These are phyloP conservation scores for Xylaria telfairii DNA, from an alignment of 495 filamentous ascomycete genomes.

Conservation along the genomic window DNA sequence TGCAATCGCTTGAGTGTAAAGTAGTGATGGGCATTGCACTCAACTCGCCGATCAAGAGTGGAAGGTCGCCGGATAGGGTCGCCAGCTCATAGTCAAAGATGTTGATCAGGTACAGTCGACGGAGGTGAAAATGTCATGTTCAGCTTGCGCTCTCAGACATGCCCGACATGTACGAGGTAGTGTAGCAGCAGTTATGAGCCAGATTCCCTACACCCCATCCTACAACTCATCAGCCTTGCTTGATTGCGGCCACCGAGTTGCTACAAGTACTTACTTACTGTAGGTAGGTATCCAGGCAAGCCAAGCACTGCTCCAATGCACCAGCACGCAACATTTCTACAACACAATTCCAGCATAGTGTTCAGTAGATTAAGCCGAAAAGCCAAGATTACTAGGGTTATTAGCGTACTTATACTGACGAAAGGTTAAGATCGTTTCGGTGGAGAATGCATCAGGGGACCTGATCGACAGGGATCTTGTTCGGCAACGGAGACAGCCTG, in stretches of 20 bases:
- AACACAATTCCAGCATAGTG: neutral
- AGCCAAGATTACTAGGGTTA: slow-evolving; percentile 5
- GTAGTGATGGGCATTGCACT: neutral
- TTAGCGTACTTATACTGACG: neutral
- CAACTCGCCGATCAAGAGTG: slow-evolving; percentile 17
- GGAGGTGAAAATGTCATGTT: neutral
- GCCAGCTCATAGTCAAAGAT: neutral
- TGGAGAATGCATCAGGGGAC: slow-evolving; percentile 20
- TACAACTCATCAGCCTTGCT: neutral
- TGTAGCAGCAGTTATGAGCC: neutral
- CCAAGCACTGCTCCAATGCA: neutral
- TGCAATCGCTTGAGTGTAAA: neutral
- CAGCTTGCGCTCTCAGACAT: neutral
- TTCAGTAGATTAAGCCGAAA: slow-evolving; percentile 16
- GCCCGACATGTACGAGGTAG: neutral
- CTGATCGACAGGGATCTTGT: slow-evolving; percentile 20
- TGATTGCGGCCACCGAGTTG: neutral
- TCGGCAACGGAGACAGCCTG: slow-evolving; percentile 14
- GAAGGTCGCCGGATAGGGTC: slow-evolving; percentile 2
- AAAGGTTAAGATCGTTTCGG: neutral
- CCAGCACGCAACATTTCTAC: neutral
- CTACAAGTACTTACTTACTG: no score
- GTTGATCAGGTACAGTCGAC: neutral
- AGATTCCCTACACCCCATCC: no score
- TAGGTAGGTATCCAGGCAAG: neutral